These are phyloP conservation scores for Diplotaxis tenuifolia DNA, from an alignment of 345 rosid species.

Conservation along the genomic window DNA sequence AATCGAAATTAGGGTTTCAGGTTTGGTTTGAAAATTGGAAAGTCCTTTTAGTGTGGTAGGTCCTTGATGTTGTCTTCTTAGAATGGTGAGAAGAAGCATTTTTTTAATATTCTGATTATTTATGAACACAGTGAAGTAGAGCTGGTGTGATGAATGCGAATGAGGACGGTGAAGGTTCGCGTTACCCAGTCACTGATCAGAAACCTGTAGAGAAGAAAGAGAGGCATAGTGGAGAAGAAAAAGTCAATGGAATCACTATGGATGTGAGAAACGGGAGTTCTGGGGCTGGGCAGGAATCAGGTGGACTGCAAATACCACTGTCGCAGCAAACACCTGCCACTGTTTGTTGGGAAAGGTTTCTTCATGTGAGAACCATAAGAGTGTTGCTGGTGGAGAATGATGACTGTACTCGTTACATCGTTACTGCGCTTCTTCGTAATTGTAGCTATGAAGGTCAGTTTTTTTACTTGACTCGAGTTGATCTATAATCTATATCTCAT, in stretches of 20 bases:
- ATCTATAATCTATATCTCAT: neutral
- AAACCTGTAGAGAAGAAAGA: slow-evolving; percentile 31
- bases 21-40: neutral
- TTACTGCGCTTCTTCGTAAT: slow-evolving; percentile 77
- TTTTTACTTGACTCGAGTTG: neutral
- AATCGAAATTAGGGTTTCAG: slow-evolving; percentile 42
- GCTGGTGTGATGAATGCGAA: slow-evolving; percentile 53
- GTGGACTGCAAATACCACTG: slow-evolving; percentile 41
- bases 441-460: slow-evolving; percentile 76
- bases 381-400: slow-evolving; percentile 80
- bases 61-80: neutral
- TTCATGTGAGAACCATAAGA: slow-evolving; percentile 58
- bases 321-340: slow-evolving; percentile 46
- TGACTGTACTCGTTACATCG: slow-evolving; percentile 76
- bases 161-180: slow-evolving; percentile 40
- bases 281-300: slow-evolving; percentile 38
- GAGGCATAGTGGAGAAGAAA: slow-evolving; percentile 32
- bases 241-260: slow-evolving; percentile 33
- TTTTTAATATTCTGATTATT: slow-evolving; percentile 16
- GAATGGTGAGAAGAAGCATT: neutral
- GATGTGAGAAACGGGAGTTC: slow-evolving; percentile 43
- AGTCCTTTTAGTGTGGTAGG: neutral
- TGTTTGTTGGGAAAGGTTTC: slow-evolving; percentile 79
- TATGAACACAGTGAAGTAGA: slow-evolving; percentile 44
- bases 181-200: slow-evolving; percentile 33